Evolutionary conservation across 2,329 filamentous ascomycete species (phyloP), one percentile per base, ranked within the genome.

Genomic region (Ophiostoma piceae): DNA sequence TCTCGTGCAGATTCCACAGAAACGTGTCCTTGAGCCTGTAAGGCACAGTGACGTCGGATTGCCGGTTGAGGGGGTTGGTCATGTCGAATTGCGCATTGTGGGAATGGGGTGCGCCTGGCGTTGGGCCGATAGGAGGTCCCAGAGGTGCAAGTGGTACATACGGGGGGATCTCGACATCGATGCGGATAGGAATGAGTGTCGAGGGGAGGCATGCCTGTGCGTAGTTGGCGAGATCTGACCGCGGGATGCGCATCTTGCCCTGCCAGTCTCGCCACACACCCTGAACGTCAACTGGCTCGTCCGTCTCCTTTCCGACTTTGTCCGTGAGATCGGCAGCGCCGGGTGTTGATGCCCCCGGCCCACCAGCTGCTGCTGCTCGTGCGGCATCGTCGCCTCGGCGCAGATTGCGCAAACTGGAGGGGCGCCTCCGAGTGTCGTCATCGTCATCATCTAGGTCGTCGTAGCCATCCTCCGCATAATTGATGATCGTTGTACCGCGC

Each of bases 221-320:
- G 68, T 85, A 84, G 75, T 84, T 86, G 72, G 88, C 86, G 73
- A 87, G 79, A 72, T 89, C 87, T 57, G 84, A 84, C 67, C 83
- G 81, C n/a, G 82, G 77, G 16, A 80, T 78, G 65, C 82, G 83
- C 72, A 86, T 82, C 80, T 94, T 93, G 71, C 91, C 88, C 87
- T 97, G 96, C 94, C 94, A 98, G 75, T 97, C 94, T 77, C 94
- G 87, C 88, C 92, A 97, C 75, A 97, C 91, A 71, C 92, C 92
- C 79, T 97, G 94, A 22, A 96, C 84, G 29, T 94, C 87, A 19
- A 97, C 90, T 0, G 94, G 94, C 74, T 84, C 83, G 73, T 82
- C 82, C 37, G 92, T 87, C 76, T 97, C 93, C 80, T 95, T 96
- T 73, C 92, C 92, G 72, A 94, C 83, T 79, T 92, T 92, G 74